Evolutionary conservation across 2,329 filamentous ascomycete species (phyloP), one percentile per base, ranked within the genome.

Genomic region (Leptodontidium sp.): DNA sequence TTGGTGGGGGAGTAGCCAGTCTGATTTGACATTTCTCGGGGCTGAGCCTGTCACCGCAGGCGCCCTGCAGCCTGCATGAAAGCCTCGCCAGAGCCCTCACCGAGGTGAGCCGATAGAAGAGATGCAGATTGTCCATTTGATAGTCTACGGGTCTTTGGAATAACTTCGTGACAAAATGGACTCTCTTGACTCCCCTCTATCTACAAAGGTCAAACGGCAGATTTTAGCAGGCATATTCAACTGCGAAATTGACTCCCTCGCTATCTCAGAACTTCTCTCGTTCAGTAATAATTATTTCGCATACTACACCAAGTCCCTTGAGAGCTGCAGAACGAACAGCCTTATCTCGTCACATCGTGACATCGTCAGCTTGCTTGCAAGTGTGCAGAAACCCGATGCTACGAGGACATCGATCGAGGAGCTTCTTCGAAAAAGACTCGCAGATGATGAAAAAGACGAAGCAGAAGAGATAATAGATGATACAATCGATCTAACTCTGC

Each of bases 401-500:
- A 47, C 24, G 14, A 43, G 40, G 40, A 45, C 12, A 8, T 61
- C 57, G 5, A 17, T 61, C 17, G 40, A 61, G 26, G 35, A 40
- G n/a, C 21, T 40, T 29, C 40, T 61, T 40, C 40, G 21, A 15
- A 9, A 47, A 24, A 61, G 24, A 47, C 14, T 47, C 3, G 4
- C 3, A 2, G 9, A 43, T 24, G 26, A 29, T 1, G 38, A 15
- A 47, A 26, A 4, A 26, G 57, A 47, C 15, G 40, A 47, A 47
- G 24, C 4, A 17, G 38, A 64, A 12, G 52, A 63, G 15, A 52
- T 52, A 12, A 2, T 66, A 12, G 55, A 67, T 21, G 38, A 47
- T 7, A 62, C 63, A 14, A 53, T 71, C 24, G 62, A 68, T 35
- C 50, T 68, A 40, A 64, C 50, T 7, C 38, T 61, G 2, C 53